Base-by-base conservation (phyloP, 208 protist genomes). In the Acanthamoeba culbertsoni region DNA sequence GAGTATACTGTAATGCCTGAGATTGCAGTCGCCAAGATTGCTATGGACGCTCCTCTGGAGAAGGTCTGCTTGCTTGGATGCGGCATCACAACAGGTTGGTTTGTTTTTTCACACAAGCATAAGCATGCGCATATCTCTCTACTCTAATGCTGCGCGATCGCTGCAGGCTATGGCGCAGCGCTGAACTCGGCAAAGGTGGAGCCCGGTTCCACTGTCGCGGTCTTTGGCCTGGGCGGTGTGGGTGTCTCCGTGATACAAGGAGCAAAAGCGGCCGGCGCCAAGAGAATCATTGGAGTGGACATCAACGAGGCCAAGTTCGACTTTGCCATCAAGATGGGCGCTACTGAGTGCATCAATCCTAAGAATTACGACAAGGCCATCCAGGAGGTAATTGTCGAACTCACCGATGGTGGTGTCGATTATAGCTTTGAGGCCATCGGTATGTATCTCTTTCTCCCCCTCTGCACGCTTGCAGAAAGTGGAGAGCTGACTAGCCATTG, bases 401-500 rank as follows among this genome's bases (percentile, higher is more conserved):
- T 96, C 73, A 97, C 97, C 8, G 93, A 96, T 23, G 92, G 96
- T 28, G 97, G 97, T 37, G 51, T 97, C 2, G 98, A 98, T 95
- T 98, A 98, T 95, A 97, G 96, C 37, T 98, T 98, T 92, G 98
- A 98, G 37, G 96, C 95, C 93, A 96, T 97, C 48, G 98, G 98
- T 59, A 7, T n/a, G 55, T 62, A 23, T 26, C 51, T 2, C 51
- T 97, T 96, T 94, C 94, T 97, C 5, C 89, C 96, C 28, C 62
- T 93, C 4, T 97, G 97, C 96, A 71, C 94, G 75, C 31, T 53
- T 0, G 97, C 95, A 10, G 89, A 97, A 12, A 95, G 96, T 68
- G 48, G 37, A 16, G 18, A 10, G 46, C 6, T 6, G 55, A 2
- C 12, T 1, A 62, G 31, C 55, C 6, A 6, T 14, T 14, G 55